phyloP scores from a whole-genome alignment of 176 grass and related monocot species.

The Coix lacrymajobi region DNA sequence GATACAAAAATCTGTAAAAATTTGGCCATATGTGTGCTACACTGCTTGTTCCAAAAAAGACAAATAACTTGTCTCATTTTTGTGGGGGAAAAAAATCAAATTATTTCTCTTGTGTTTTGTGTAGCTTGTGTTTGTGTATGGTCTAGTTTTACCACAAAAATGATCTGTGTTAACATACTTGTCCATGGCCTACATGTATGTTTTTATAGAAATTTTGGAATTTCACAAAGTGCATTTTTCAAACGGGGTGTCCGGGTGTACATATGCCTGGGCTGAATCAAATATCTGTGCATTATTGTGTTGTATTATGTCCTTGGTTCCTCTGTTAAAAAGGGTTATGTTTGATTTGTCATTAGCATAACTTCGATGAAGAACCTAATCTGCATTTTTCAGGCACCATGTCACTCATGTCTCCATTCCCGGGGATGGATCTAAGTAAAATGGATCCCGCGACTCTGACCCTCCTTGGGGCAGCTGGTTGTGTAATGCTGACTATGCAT shows the following conservation, averaged over 20 bases:
- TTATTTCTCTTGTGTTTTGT: background rate
- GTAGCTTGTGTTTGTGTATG: background rate
- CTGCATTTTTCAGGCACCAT: conserved; percentile 45
- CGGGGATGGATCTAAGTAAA: conserved; percentile 62
- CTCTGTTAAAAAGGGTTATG: background rate
- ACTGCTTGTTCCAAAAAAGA: background rate
- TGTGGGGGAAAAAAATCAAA: background rate
- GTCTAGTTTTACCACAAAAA: background rate
- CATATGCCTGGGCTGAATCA: background rate
- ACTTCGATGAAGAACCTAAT: background rate
- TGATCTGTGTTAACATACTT: background rate
- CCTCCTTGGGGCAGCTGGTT: conserved; percentile 75
- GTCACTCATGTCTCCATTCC: conserved; percentile 44
- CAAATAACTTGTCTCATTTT: background rate
- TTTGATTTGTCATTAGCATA: background rate
- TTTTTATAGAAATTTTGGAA: background rate
- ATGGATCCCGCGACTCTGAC: conserved; percentile 88
- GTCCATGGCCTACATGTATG: background rate
- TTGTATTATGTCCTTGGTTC: background rate
- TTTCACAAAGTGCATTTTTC: background rate
- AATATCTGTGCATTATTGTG: background rate
- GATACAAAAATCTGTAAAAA: background rate
- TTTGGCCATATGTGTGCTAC: background rate
- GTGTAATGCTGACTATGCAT: conserved; percentile 92
- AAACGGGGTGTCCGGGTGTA: background rate